phyloP scores from a whole-genome alignment of 176 grass and related monocot genomes.

The Musa itinerans region DNA sequence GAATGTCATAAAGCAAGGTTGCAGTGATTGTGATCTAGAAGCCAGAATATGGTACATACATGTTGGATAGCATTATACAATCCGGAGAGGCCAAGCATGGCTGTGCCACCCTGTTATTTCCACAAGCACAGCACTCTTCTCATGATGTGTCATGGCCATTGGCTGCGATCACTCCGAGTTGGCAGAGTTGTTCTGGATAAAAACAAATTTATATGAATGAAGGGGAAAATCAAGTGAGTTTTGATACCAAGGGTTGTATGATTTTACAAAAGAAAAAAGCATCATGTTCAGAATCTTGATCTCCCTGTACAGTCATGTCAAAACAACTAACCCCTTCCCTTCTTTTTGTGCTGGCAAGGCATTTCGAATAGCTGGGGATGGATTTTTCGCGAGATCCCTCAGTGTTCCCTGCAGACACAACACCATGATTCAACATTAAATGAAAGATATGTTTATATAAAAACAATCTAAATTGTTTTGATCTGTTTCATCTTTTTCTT shows the following conservation, averaged over 20 bases:
- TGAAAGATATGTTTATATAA: too few relatives aligned
- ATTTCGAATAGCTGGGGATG: slow-evolving; percentile 11
- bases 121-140: not conserved
- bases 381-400: slow-evolving; percentile 21
- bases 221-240: not conserved
- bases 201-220: not conserved
- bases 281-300: not conserved
- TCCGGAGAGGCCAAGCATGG: not conserved
- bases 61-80: not conserved
- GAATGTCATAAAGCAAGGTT: not conserved
- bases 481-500: too few relatives aligned
- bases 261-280: too few relatives aligned
- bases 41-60: not conserved
- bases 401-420: slow-evolving; percentile 7
- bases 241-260: too few relatives aligned
- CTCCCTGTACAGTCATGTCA: not conserved
- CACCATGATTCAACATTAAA: not conserved
- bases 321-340: slow-evolving; percentile 48
- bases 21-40: not conserved
- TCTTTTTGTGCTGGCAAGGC: slow-evolving; percentile 22
- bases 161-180: not conserved
- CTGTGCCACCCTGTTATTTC: not conserved
- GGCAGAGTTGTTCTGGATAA: not conserved
- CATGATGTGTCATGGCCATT: not conserved
- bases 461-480: too few relatives aligned